Base-by-base conservation (phyloP, 768 basidiomycete genomes). In the Suillus variegatus region DNA sequence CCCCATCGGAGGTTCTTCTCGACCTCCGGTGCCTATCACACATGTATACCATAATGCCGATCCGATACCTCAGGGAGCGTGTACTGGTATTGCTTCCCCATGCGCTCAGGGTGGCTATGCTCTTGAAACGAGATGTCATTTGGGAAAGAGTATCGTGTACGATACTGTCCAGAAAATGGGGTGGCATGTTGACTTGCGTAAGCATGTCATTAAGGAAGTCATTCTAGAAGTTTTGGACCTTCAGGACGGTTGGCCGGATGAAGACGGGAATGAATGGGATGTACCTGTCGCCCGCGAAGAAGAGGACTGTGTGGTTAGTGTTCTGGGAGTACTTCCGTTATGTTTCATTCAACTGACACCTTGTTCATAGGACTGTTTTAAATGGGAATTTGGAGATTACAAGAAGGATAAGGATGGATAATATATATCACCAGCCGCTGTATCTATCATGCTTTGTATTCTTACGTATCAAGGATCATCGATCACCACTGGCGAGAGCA, bases 41-140 rank as follows among this genome's bases (percentile, higher is more conserved):
- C 87, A 87, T 69, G 79, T 90, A 57, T 90, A 86, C 75, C 86
- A 91, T 74, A 91, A 80, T 41, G 89, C 89, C 43, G 89, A 91
- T 72, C 90, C 90, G 8, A 87, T 91, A 69, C 86, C 90, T 7
- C 86, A 85, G 66, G 84, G 85, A 35, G 72, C 79, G 32, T 88
- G 86, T 71, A 86, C 80, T 6, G 86, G 86, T 36, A 56, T 80
- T 22, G 66, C 78, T 18, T 86, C 83, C 12, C 72, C 81, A 0
- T 91, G 90, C 65, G 82, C 85, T 46, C 81, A 83, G 52, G 89
- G 82, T 13, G 90, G 89, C n/a, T 91, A 86, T 69, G 89, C 88
- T 41, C 74, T 88, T 44, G 87, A 88, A 73, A 84, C 83, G 40
- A 76, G 76, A 16, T 91, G 89, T 66, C 89, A 91, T 71, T 79